Evolutionary conservation across 2,329 filamentous ascomycete genomes (phyloP).

Genomic region (Penicillium griseofulvum): DNA sequence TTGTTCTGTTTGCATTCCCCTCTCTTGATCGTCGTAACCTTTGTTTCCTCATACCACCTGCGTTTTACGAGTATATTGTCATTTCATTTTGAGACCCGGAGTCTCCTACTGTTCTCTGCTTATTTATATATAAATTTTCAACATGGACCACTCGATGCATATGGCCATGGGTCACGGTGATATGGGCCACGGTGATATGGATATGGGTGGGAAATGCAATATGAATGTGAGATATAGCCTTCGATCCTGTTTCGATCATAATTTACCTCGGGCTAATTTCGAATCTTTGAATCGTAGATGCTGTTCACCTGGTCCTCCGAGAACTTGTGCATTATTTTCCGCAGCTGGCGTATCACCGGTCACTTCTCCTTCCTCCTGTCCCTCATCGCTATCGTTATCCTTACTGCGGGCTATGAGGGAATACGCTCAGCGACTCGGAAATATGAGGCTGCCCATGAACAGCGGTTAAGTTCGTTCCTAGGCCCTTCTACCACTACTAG

Average conservation of each 20-base stretch:
- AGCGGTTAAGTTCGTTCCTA: constrained; percentile 50
- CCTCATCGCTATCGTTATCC: constrained; percentile 73
- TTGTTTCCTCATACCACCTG: neutral
- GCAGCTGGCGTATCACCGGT: constrained; percentile 79
- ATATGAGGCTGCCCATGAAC: constrained; percentile 64
- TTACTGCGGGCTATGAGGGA: constrained; percentile 91
- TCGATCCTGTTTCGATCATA: neutral
- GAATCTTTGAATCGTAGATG: constrained; percentile 61
- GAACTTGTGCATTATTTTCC: constrained; percentile 95
- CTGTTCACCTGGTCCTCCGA: constrained; percentile 94
- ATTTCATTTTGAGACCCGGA: neutral
- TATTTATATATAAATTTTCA: neutral
- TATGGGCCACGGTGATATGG: constrained; percentile 53
- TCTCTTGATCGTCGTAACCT: neutral
- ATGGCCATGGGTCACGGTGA: constrained; percentile 53
- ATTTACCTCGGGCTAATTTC: constrained; percentile 1
- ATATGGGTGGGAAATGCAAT: constrained; percentile 68
- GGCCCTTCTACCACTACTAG: constrained; percentile 22
- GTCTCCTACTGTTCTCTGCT: neutral
- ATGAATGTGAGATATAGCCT: constrained; percentile 70
- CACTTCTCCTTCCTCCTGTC: constrained; percentile 74
- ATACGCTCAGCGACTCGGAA: constrained; percentile 72
- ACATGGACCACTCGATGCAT: constrained; percentile 41
- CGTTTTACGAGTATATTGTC: neutral
- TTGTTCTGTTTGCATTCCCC: constrained; percentile 38